Percentiles rank a stretch among this genome's conserved stretches.
Conservation (phyloP, 805 yeast genomes). For the Saccharomycopsis sp. region DNA sequence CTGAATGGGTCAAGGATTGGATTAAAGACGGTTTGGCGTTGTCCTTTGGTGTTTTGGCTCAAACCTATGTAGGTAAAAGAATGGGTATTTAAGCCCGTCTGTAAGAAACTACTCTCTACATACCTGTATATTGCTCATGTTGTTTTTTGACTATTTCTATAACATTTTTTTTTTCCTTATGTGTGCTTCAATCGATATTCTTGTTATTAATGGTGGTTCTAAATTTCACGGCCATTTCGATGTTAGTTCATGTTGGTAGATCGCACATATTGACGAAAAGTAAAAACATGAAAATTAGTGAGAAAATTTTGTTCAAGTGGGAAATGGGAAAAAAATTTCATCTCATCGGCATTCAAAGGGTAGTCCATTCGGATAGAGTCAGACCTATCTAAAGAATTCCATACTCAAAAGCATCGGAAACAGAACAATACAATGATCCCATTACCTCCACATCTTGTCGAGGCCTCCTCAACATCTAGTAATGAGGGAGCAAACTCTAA, state of each 20-base stretch:
- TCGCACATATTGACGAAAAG: not conserved
- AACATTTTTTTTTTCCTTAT: no score
- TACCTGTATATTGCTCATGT: not conserved
- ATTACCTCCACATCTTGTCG: not conserved
- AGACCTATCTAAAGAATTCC: no score
- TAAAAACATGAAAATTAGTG: not conserved
- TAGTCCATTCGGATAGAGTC: no score
- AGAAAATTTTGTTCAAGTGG: no score
- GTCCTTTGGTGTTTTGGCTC: slow-evolving; percentile 82
- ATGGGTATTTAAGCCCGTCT: slow-evolving; percentile 52
- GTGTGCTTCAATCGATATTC: not conserved
- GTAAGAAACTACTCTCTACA: not conserved
- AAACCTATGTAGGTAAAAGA: slow-evolving; percentile 81
- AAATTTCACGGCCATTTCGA: not conserved
- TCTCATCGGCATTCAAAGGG: no score
- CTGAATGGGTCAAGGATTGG: slow-evolving; percentile 79
- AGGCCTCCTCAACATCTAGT: not conserved
- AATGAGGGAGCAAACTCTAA: no score
- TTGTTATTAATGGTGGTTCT: not conserved
- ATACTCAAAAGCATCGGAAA: not conserved
- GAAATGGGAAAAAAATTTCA: not conserved
- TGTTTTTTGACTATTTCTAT: no score
- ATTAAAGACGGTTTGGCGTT: slow-evolving; percentile 70
- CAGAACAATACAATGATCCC: not conserved
- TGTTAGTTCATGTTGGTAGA: not conserved